Evolutionary conservation across 306 rosid species (phyloP).

Genomic region (Echinosophora koreensis): DNA sequence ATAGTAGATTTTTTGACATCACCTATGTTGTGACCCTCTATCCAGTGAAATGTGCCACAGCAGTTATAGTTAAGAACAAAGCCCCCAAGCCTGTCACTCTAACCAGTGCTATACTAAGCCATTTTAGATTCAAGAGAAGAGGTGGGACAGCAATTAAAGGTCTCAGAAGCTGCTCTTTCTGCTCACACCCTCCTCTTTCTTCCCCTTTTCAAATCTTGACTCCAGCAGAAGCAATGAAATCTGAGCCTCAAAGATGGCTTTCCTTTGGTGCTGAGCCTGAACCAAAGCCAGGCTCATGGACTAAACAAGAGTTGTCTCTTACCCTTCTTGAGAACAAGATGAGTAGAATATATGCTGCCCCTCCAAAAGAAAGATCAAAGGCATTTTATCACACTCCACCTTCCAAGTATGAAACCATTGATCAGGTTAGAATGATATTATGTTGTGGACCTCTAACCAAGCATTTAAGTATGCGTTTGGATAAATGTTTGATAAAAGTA

Average conservation of each 20-base stretch:
- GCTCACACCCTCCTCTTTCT: conserved; percentile 73
- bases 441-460: background rate
- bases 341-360: conserved; percentile 90
- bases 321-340: conserved; percentile 85
- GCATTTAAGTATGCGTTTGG: too few relatives aligned
- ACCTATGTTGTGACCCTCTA: conserved; percentile 81
- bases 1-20: conserved; percentile 62
- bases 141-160: conserved; percentile 83
- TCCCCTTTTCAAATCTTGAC: conserved; percentile 80
- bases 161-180: conserved; percentile 71
- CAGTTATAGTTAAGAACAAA: conserved; percentile 75
- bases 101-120: conserved; percentile 78
- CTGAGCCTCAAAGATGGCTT: conserved; percentile 62
- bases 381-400: conserved; percentile 77
- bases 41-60: conserved; percentile 88
- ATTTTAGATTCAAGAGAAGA: conserved; percentile 76
- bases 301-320: conserved; percentile 67
- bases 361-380: conserved; percentile 81
- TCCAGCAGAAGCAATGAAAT: conserved; percentile 74
- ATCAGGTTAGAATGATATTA: conserved; percentile 66
- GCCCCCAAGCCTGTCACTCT: conserved; percentile 68
- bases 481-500: too few relatives aligned
- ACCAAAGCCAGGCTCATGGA: conserved; percentile 74
- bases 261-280: conserved; percentile 70
- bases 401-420: conserved; percentile 86